Base-by-base conservation (phyloP, 164 flowering plant species). In the Santalum album region DNA sequence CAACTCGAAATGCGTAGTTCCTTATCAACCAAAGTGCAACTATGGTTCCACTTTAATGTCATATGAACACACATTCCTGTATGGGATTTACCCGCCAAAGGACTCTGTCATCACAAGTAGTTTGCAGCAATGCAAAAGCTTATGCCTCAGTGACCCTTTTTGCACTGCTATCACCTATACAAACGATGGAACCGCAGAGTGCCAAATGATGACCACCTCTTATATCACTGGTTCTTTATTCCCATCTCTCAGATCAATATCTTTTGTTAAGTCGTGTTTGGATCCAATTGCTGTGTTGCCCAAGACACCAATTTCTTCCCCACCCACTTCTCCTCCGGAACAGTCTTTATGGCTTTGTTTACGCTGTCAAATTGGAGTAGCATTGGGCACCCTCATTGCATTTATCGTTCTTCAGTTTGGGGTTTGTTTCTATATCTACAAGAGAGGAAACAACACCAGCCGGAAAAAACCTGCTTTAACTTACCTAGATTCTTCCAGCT, bases 81-180 rank as follows among this genome's bases (percentile, higher is more conserved):
- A 86, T 63, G 84, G 80, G 18, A 49, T 86, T 6, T 83, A 81
- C 57, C 87, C 90, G 0, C 81, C 82, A 3, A 74, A 69, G 58
- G 87, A 83, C 43, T 51, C 67, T 0, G 53, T 74, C 56, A 46
- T 38, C 25, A 57, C 19, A 24, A n/a, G 68, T 25, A 79, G 77
- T 62, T 61, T 69, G 52, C 53, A 65, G 57, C 59, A 68, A 24
- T 86, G 95, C 27, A 72, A 58, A 38, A 51, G 35, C n/a, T 59
- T 67, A 38, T 86, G 95, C 70, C 40, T 59, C 14, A 49, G 55
- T 11, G 78, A 83, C 22, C 69, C 78, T 6, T 55, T 25, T 12
- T 86, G 95, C 72, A 68, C 80, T 1, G 82, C 87, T 19, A 78
- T 69, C 24, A 75, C 90, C 9, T 78, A 66, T 53, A 59, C 60